Base-by-base conservation (phyloP, 1,139 yeast genomes). In the Magnusiomyces clavatus region DNA sequence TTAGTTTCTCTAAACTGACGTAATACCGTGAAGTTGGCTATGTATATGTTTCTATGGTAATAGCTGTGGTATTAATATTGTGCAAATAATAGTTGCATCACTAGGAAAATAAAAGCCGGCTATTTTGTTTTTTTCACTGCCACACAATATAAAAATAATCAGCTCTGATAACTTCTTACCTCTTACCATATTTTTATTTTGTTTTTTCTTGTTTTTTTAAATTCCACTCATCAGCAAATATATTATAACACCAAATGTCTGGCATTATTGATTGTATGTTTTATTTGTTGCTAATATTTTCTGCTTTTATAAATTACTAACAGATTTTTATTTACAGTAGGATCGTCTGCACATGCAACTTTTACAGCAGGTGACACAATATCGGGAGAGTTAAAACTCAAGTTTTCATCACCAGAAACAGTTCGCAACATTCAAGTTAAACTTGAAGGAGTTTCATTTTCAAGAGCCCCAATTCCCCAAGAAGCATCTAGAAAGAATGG, bases 381-480 rank as follows among this genome's bases (percentile, higher is more conserved):
- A 11, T 43, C 47, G 31, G 55, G 55, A 17, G 38, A 36, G 13
- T 39, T 53, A 6, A 12, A 34, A 16, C 19, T 48, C n/a, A 34
- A 47, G 3, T 41, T 50, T 14, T 42, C 44, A 6, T 38, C 51
- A 3, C 46, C 54, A 19, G 52, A 43, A 29, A 54, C 56, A 3
- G 39, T 54, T 6, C 42, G 45, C 13, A 24, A 19, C 12, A 54
- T 54, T 16, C 49, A 50, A 14, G 48, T 54, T 17, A 54, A 54
- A 40, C 49, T 54, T 12, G 56, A 54, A 47, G 56, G 56, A 49
- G 47, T 54, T 17, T 49, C 56, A 5, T 51, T 46, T 31, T 43
- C 51, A n/a, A 47, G 46, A 24, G 54, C 49, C 6, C 56, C 56
- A 13, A 43, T 54, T 14, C 54, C 54, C 10, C 43, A 40, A 17